phyloP scores from a whole-genome alignment of 257 asterid species.

The Nicotiana noctiflora region DNA sequence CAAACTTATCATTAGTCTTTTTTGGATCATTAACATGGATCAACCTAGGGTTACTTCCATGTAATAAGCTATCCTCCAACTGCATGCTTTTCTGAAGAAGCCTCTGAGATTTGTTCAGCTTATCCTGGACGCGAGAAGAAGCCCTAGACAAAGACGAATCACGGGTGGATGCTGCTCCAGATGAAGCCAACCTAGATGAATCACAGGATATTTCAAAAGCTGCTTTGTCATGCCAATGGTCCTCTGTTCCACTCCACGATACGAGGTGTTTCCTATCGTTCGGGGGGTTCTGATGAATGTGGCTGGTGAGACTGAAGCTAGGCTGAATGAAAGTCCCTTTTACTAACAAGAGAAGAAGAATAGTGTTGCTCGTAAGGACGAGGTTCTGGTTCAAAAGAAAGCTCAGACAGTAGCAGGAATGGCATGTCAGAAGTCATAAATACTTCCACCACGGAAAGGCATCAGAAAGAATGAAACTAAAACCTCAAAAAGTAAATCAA shows the following conservation, averaged over 20 bases:
- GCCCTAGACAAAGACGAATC: background rate
- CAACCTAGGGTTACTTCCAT: conserved; percentile 65
- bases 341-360: conserved; percentile 24
- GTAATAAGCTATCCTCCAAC: conserved; percentile 48
- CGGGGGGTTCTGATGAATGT: conserved; percentile 30
- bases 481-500: conserved; percentile 15
- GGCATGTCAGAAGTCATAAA: conserved; percentile 69
- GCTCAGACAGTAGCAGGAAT: conserved; percentile 43
- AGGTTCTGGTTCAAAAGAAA: conserved; percentile 26
- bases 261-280: conserved; percentile 43
- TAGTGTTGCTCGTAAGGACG: conserved; percentile 18
- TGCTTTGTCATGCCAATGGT: conserved; percentile 34
- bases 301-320: conserved; percentile 27
- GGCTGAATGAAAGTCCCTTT: conserved; percentile 34
- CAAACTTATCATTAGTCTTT: conserved; percentile 53
- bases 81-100: conserved; percentile 66
- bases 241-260: conserved; percentile 83
- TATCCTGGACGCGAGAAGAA: conserved; percentile 33
- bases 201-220: conserved; percentile 47
- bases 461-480: conserved; percentile 33
- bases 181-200: conserved; percentile 18
- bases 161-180: conserved; percentile 12
- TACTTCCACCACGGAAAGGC: conserved; percentile 24
- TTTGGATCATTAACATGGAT: conserved; percentile 72
- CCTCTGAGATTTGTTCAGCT: conserved; percentile 40